Evolutionary conservation across 2,329 filamentous ascomycete species (phyloP), one percentile per base, ranked within the genome.

Genomic region (Aspergillus transmontanensis): DNA sequence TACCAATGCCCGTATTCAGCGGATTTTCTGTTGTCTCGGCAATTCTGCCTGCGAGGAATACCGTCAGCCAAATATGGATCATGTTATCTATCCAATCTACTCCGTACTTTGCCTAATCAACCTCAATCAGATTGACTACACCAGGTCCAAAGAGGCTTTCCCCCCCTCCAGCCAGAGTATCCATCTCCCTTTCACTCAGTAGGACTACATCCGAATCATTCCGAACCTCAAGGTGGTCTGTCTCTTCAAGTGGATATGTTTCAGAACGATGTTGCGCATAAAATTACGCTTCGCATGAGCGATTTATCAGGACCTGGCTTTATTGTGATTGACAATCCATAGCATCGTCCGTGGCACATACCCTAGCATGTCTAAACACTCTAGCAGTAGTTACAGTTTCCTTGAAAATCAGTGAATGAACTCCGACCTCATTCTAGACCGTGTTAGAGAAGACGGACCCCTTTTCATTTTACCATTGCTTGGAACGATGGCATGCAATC

Each of bases 261-360:
- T 55, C 51, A 55, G 32, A 39, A 36, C 32, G 34, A 39, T 55
- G 51, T 39, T 55, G 51, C 51, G 51, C 51, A 55, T 55, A 39
- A 55, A 41, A 21, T 39, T 36, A 39, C 28, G 30, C 51, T 55
- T 39, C 51, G 14, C 12, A 28, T 26, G 21, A 55, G 51, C 21
- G n/a, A 36, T 55, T 55, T 39, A 55, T 34, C 36, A 55, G 14
- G 36, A 39, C 6, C 48, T 32, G n/a, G 9, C 16, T n/a, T 7
- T 51, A 32, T 19, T 10, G n/a, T 11, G 19, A 30, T 32, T 48
- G 23, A 14, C 45, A 48, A 48, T 11, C 41, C 14, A 39, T 39
- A 16, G 6, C 34, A 39, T 39, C 34, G 11, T 16, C 21, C 21
- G 28, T 6, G 34, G 34, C 34, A 36, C 34, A 36, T 36, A 16